phyloP scores from a whole-genome alignment of 306 rosid genomes.

The barrel medic (Medicago truncatula) region MtrunA17r5.0-ANR NC_053042.1:39158501-39159000 shows the following conservation, averaged over 20 bases:
- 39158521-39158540: conserved; percentile 53
- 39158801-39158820: not conserved
- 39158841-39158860: conserved; percentile 35
- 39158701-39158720: no score
- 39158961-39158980: conserved; percentile 37
- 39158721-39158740: conserved; percentile 27
- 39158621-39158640: no score
- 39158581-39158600: no score
- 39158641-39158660: no score
- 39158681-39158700: no score
- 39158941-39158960: conserved; percentile 11
- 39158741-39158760: conserved; percentile 36
- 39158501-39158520: conserved; percentile 55
- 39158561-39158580: not conserved
- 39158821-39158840: conserved; percentile 25
- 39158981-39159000: not conserved
- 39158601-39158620: no score
- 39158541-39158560: conserved; percentile 54
- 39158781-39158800: conserved; percentile 29
- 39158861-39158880: conserved; percentile 35
- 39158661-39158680: no score
- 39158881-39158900: conserved; percentile 29
- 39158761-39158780: conserved; percentile 37
- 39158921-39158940: conserved; percentile 19
- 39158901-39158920: conserved; percentile 31